phyloP scores from a whole-genome alignment of 1,284 basidiomycete species.

The Heterobasidion irregulare region DNA sequence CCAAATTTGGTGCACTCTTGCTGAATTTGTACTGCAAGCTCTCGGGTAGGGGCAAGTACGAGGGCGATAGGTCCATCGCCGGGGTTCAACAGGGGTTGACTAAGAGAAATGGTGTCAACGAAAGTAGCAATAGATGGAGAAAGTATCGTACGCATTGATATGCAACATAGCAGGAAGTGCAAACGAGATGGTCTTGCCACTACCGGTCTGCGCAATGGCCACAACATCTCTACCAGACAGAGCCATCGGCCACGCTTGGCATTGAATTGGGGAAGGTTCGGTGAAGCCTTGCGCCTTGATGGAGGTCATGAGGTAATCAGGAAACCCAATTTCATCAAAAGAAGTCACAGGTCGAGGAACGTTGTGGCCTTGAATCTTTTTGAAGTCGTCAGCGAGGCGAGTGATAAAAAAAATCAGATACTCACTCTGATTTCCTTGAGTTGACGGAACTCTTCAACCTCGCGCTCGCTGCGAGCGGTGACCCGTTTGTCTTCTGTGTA shows the following conservation, averaged over 20 bases:
- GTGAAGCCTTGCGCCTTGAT: slow-evolving; percentile 92
- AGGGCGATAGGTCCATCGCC: slow-evolving; percentile 97
- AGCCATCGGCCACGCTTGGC: slow-evolving; percentile 98
- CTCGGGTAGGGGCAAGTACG: slow-evolving; percentile 95
- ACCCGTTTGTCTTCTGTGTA: slow-evolving; percentile 93
- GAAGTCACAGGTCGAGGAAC: slow-evolving; percentile 87
- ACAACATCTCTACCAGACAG: slow-evolving; percentile 91
- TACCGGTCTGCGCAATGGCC: slow-evolving; percentile 95
- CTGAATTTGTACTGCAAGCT: slow-evolving; percentile 98
- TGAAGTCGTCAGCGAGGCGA: not conserved
- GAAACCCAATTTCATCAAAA: slow-evolving; percentile 95
- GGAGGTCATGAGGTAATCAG: slow-evolving; percentile 91
- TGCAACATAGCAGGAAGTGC: slow-evolving; percentile 98
- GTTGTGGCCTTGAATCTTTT: slow-evolving; percentile 78
- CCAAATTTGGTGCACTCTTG: slow-evolving; percentile 98
- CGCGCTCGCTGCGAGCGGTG: slow-evolving; percentile 68
- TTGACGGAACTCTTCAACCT: slow-evolving; percentile 83
- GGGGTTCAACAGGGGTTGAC: slow-evolving; percentile 87
- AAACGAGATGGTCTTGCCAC: slow-evolving; percentile 97
- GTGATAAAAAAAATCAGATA: slow-evolving; percentile 5
- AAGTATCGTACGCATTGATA: slow-evolving; percentile 81
- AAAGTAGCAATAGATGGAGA: not conserved
- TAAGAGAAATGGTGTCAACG: slow-evolving; percentile 18
- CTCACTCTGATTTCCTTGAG: slow-evolving; percentile 82
- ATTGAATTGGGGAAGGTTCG: slow-evolving; percentile 90